Conservation (phyloP, 202 grass and related monocot species). For the Digitaria exilis region DNA sequence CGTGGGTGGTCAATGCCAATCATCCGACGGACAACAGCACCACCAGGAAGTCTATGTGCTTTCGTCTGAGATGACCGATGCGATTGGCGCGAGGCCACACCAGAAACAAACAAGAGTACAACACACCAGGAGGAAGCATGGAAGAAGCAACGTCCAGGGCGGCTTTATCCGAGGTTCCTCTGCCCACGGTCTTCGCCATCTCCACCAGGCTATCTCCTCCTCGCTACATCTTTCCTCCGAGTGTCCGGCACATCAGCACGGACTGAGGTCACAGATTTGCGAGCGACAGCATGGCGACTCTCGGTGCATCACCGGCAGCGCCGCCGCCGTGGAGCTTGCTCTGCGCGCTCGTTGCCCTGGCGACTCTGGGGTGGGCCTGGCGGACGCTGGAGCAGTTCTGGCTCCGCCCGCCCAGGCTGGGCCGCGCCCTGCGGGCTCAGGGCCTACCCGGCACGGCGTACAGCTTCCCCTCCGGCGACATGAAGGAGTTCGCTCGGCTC, state of each 20-base stretch:
- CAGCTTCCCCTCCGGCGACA: constrained; percentile 54
- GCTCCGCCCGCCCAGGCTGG: constrained; percentile 51
- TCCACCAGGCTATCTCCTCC: neutral
- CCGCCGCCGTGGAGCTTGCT: constrained; percentile 44
- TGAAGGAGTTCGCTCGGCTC: constrained; percentile 48
- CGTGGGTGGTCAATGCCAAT: neutral
- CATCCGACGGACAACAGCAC: neutral
- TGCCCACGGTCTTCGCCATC: neutral
- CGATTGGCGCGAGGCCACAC: neutral
- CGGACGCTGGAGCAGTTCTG: constrained; percentile 36
- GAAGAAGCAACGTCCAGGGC: neutral
- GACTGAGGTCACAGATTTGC: neutral
- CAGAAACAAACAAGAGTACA: too few species aligned
- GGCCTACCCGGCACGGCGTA: constrained; percentile 58
- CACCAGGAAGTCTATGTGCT: neutral
- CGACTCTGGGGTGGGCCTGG: constrained; percentile 20
- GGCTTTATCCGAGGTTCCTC: neutral
- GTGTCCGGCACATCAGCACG: neutral
- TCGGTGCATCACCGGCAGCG: neutral
- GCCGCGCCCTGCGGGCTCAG: constrained; percentile 46
- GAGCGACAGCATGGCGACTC: neutral
- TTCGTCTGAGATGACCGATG: neutral
- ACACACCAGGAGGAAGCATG: neutral
- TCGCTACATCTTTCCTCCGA: neutral
- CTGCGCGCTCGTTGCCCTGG: constrained; percentile 32